A percentile compares a stretch with the other conserved stretches of the same genome.
phyloP scores from a whole-genome alignment of 163 green algal genomes.

The Volvox carteri region DNA sequence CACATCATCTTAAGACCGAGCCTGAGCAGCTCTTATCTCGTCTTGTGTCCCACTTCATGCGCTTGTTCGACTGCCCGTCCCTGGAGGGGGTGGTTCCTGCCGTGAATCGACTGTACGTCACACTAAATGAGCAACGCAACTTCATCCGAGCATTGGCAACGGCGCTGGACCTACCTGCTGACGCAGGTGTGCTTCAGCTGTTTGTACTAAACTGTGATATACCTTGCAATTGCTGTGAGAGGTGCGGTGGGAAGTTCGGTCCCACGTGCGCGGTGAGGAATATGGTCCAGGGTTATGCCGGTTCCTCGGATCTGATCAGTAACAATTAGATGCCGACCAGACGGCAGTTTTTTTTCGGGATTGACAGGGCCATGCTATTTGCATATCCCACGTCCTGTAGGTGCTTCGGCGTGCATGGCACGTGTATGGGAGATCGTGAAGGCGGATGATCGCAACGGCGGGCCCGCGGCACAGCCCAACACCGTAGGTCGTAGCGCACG shows the following conservation, averaged over 20 bases:
- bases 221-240: too few species aligned
- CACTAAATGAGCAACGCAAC: conserved; percentile 75
- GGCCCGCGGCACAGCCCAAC: not conserved
- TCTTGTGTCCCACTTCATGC: conserved; percentile 78
- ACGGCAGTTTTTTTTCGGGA: too few species aligned
- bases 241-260: too few species aligned
- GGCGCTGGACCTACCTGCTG: conserved; percentile 71
- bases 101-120: conserved; percentile 82
- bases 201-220: too few species aligned
- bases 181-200: conserved; percentile 49
- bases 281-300: too few species aligned
- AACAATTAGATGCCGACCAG: too few species aligned
- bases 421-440: conserved; percentile 65
- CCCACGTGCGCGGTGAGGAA: too few species aligned
- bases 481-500: too few species aligned
- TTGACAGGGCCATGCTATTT: too few species aligned
- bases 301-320: too few species aligned
- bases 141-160: conserved; percentile 65
- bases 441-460: not conserved
- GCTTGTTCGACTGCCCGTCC: conserved; percentile 73
- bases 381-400: not conserved
- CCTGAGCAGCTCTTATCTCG: conserved; percentile 71
- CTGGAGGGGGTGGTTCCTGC: conserved; percentile 74
- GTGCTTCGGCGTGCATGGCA: conserved; percentile 58
- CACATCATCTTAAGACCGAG: conserved; percentile 59